Base-by-base conservation (phyloP, 306 rosid genomes). In the Vigna reflexopilosa region DNA sequence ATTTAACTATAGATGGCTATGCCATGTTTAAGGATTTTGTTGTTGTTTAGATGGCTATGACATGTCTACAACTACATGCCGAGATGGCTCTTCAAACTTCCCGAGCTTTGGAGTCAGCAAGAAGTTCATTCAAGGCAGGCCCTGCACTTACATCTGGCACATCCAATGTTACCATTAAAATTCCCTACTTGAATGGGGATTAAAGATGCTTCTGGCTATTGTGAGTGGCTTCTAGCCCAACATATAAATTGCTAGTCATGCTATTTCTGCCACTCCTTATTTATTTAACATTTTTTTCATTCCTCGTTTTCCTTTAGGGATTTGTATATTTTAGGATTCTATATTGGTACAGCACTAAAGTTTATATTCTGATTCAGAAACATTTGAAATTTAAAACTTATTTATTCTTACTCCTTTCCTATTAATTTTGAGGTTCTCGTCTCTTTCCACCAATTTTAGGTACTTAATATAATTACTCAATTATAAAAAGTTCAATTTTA, bases 71-170 rank as follows among this genome's bases (percentile, higher is more conserved):
- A 87, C 96, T 95, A 61, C 98, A 95, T 74, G 90, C 96, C 5
- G 98, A 95, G 86, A 89, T 95, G 98, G 98, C 98, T 59, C 98
- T 92, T 77, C 98, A 88, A 85, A 90, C 98, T 67, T 73, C 98
- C 34, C 86, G 98, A 83, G 87, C 93, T 0, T 76, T 95, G 77
- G 96, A 95, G 77, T 89, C 97, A 11, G 71, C 81, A 72, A 88
- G 87, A 82, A 88, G 85, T 67, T 75, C 90, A 12, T 62, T 83
- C 73, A 83, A 78, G 76, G 65, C 82, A 26, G 82, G 82, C 47
- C 78, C 90, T 63, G 80, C 71, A 50, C 86, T 92, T 45, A 70
- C 84, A 73, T 85, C 93, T 55, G 78, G 55, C 72, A 86, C 85
- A 16, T 94, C 97, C 61, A 86, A 82, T 80, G 68, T 77, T 70